phyloP scores from a whole-genome alignment of 345 rosid genomes.

The Eucalyptus globulus region DNA sequence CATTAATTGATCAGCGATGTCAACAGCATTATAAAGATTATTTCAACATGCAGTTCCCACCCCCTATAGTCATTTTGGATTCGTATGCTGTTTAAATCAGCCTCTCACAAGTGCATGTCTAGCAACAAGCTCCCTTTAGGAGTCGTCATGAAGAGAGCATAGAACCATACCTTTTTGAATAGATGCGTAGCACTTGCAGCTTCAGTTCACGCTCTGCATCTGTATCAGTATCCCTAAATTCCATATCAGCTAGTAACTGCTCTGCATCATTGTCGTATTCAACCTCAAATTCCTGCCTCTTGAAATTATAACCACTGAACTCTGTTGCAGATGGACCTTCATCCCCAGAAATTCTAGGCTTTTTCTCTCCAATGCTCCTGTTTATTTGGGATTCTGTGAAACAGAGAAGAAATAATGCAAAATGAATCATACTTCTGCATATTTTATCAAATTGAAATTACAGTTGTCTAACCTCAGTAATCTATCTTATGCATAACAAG shows the following conservation, averaged over 20 bases:
- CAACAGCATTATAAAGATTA: not conserved
- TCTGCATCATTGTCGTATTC: conserved; percentile 97
- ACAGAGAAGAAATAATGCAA: not conserved
- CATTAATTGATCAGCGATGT: not conserved
- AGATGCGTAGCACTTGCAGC: conserved; percentile 69
- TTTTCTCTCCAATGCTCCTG: conserved; percentile 88
- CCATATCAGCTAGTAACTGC: conserved; percentile 91
- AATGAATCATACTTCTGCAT: not conserved
- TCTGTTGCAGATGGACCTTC: conserved; percentile 67
- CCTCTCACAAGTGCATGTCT: not conserved
- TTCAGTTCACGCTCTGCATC: conserved; percentile 72
- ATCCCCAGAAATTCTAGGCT: conserved; percentile 55
- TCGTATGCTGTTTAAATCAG: not conserved
- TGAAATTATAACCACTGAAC: conserved; percentile 77
- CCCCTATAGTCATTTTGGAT: not conserved
- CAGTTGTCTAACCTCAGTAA: not conserved
- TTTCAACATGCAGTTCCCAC: not conserved
- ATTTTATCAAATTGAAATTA: not conserved
- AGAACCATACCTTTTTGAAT: conserved; percentile 53
- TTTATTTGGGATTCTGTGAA: conserved; percentile 53
- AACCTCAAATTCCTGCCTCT: conserved; percentile 91
- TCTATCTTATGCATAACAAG: not conserved
- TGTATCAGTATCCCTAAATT: conserved; percentile 67
- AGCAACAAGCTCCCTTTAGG: not conserved
- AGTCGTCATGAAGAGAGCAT: not conserved